Evolutionary conservation across 345 rosid genomes (phyloP), one percentile per base, ranked within the genome.

Genomic region (Corymbia maculata): DNA sequence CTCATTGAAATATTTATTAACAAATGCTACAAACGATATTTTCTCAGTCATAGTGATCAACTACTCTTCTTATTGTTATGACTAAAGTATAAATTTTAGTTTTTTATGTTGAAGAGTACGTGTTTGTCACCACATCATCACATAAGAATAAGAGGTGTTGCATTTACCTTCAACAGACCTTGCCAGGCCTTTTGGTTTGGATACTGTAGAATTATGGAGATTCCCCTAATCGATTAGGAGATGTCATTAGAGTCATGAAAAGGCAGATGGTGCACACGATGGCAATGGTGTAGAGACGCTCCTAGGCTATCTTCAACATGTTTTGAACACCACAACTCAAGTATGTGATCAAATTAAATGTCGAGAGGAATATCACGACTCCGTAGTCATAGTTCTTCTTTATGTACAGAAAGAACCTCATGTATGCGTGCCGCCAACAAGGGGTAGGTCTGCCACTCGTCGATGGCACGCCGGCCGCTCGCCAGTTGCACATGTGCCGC

Each of bases 191-290:
- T 93, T 94, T 45, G 95, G 94, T 92, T 95, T 97, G 88, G 85
- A 87, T 1, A 93, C 92, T 12, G 98, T 95, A 85, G 94, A 92
- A 55, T 92, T 94, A 47, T 95, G 97, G 51, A 96, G 96, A 91
- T 96, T 95, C 96, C 17, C 97, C 97, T 1, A 98, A 97, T 98
- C 99, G 95, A 90, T 85, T 94, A 2, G 98, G 99, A 68, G 94
- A 94, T 44, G 95, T 87, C 12, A 97, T 24, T 86, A 97, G 94
- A 52, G 93, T 93, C 96, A 92, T 93, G 91, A 93, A 93, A 44
- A 97, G 96, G 88, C 97, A 95, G 28, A 95, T 91, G 7, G 93
- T 96, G 22, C 97, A 95, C 66, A 97, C 97, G n/a, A 94, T 88
- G 82, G 90, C 95, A n/a, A 97, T 97, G 52, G 97, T 95, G 92